A percentile compares a stretch with the other conserved stretches of the same genome.
Evolutionary conservation across 2,329 filamentous ascomycete genomes (phyloP).

Genomic region (Lachnellula subtilissima): DNA sequence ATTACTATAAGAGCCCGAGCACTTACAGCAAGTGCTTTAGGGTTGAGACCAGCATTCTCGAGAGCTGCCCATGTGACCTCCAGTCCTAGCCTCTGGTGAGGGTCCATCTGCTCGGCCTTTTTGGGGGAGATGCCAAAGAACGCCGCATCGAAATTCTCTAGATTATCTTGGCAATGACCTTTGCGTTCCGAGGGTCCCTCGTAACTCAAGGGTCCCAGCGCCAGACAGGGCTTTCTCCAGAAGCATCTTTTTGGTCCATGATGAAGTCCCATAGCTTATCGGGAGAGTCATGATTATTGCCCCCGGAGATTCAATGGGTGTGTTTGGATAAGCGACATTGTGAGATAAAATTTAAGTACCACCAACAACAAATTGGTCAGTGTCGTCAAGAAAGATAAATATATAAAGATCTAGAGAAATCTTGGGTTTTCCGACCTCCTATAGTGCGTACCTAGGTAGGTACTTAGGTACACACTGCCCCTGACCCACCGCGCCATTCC

Average conservation of each 20-base stretch:
- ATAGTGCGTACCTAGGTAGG: too few relatives aligned
- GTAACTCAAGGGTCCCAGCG: slow-evolving; percentile 2
- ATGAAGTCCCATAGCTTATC: slow-evolving; percentile 33
- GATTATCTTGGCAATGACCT: background rate
- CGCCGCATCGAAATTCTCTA: slow-evolving; percentile 34
- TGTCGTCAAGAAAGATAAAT: too few relatives aligned
- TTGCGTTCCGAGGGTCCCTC: background rate
- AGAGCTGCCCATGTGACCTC: slow-evolving; percentile 62
- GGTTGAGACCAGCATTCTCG: slow-evolving; percentile 58
- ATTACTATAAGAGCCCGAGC: too few relatives aligned
- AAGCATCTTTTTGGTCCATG: slow-evolving; percentile 6
- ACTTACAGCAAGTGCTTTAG: slow-evolving; percentile 34
- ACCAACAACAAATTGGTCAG: too few relatives aligned
- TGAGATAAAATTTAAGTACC: too few relatives aligned
- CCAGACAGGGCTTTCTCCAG: background rate
- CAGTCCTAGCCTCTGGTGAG: slow-evolving; percentile 37
- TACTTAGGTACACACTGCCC: too few relatives aligned
- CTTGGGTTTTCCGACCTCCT: too few relatives aligned
- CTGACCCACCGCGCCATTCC: too few relatives aligned
- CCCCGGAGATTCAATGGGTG: slow-evolving; percentile 16
- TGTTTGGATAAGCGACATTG: too few relatives aligned
- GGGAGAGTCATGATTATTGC: slow-evolving; percentile 26
- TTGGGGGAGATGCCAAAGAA: slow-evolving; percentile 36
- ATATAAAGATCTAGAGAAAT: too few relatives aligned
- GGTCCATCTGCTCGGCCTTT: slow-evolving; percentile 35